Base-by-base conservation (phyloP, 305 asterid genomes). In the Fraxinus greggii region DNA sequence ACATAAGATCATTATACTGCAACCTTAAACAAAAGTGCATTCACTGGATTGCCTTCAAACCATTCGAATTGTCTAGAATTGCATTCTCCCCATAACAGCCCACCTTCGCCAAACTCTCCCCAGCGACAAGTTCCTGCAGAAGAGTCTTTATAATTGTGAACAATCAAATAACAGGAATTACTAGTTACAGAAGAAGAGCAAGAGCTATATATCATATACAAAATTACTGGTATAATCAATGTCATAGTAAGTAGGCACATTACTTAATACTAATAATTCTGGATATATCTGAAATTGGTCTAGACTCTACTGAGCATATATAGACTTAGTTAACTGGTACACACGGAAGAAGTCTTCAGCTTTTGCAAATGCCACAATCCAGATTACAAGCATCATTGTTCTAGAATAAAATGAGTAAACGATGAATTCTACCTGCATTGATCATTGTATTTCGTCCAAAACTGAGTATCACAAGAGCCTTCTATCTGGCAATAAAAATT, bases 81-180 rank as follows among this genome's bases (percentile, higher is more conserved):
- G 80, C 99, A 94, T 90, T 94, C 99, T 80, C 99, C 98, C 98
- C 99, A 94, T 86, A 96, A 83, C 65, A 96, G 86, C 80, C 99
- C 99, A 81, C 98, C 98, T 90, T 96, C 98, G 83, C 99, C 99
- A 89, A 91, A 96, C 91, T 94, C 99, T 78, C 97, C 94, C 99
- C 99, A 96, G 61, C 97, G 95, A 82, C 89, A 88, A 82, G 99
- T 96, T 87, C 98, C 99, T 96, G 92, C 72, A 79, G 78, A 81
- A 78, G 77, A 83, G 72, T 63, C 81, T 76, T 48, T 19, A 15
- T 77, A 69, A 48, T 78, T 76, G 33, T 85, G 59, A 86, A 59
- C 80, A 80, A 86, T 83, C 76, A 79, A 83, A 82, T 65, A 80
- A 67, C 56, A 38, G 45, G 74, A 59, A 78, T 81, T 48, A 80